Conservation (phyloP, 768 basidiomycete species). For the Tylopilus subfusipes region DNA sequence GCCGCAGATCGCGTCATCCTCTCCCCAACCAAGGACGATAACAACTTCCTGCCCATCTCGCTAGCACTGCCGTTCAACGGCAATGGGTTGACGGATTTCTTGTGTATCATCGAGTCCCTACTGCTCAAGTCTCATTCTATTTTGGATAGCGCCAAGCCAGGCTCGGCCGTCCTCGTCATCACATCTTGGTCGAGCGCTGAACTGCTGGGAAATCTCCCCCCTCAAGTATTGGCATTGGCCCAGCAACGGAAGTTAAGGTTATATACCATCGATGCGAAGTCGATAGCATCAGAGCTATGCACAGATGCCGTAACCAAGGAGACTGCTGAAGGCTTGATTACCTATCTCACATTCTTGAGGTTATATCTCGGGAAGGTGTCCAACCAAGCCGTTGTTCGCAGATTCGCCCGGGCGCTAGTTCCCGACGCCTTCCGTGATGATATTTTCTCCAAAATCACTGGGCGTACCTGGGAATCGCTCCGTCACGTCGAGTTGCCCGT, state of each 20-base stretch:
- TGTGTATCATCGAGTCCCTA: constrained; percentile 69
- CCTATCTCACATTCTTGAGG: constrained; percentile 78
- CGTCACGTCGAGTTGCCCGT: constrained; percentile 48
- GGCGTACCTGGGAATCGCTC: constrained; percentile 64
- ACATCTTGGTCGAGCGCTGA: constrained; percentile 78
- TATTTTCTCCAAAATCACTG: constrained; percentile 48
- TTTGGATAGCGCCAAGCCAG: constrained; percentile 59
- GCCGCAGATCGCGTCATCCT: constrained; percentile 68
- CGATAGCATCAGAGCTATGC: constrained; percentile 38
- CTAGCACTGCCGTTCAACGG: constrained; percentile 56
- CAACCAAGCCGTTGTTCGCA: constrained; percentile 48
- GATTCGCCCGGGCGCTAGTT: constrained; percentile 46
- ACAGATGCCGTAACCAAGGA: constrained; percentile 35
- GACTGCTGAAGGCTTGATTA: constrained; percentile 52
- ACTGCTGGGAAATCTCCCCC: constrained; percentile 61
- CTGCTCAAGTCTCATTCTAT: constrained; percentile 78
- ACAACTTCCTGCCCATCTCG: constrained; percentile 49
- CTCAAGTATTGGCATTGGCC: constrained; percentile 41
- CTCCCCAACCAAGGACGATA: constrained; percentile 39
- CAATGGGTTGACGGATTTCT: constrained; percentile 58
- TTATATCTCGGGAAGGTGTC: constrained; percentile 74
- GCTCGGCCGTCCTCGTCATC: constrained; percentile 68
- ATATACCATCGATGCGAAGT: constrained; percentile 57
- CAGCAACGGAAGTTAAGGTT: constrained; percentile 51
- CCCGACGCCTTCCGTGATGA: constrained; percentile 43